These are phyloP conservation scores for Fonsecaea pugnacius DNA, from an alignment of 2,329 filamentous ascomycete species.

Conservation along the genomic window DNA sequence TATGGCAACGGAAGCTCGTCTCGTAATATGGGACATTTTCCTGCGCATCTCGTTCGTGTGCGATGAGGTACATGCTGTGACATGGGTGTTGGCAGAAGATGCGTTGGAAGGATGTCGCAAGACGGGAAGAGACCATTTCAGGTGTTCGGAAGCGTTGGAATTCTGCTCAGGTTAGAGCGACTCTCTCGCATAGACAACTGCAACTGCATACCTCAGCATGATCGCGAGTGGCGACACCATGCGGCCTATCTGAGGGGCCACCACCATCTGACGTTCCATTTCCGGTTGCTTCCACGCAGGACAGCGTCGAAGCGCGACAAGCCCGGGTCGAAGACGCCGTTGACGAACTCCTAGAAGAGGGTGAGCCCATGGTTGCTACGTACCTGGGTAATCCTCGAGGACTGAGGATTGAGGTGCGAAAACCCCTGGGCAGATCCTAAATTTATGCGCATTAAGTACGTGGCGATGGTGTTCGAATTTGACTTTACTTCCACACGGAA, in stretches of 20 bases:
- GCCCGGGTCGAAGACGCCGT: background rate
- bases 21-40: conserved; percentile 21
- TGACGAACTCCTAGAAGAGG: background rate
- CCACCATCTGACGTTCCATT: background rate
- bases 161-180: background rate
- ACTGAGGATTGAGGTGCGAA: background rate
- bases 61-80: background rate
- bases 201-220: background rate
- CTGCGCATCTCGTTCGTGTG: conserved; percentile 16
- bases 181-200: background rate
- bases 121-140: conserved; percentile 16
- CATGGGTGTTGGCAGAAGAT: background rate
- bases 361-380: background rate
- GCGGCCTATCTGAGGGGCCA: background rate
- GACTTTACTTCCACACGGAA: background rate
- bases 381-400: background rate
- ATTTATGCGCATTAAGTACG: background rate
- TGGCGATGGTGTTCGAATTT: background rate
- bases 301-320: background rate
- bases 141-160: conserved; percentile 9
- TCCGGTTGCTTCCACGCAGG: background rate
- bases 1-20: conserved; percentile 23
- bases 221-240: background rate
- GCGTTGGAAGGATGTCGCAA: conserved; percentile 3
- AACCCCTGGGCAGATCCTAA: background rate